Conservation (phyloP, 176 grass and related monocot genomes). For the Pontederia crassipes region DNA sequence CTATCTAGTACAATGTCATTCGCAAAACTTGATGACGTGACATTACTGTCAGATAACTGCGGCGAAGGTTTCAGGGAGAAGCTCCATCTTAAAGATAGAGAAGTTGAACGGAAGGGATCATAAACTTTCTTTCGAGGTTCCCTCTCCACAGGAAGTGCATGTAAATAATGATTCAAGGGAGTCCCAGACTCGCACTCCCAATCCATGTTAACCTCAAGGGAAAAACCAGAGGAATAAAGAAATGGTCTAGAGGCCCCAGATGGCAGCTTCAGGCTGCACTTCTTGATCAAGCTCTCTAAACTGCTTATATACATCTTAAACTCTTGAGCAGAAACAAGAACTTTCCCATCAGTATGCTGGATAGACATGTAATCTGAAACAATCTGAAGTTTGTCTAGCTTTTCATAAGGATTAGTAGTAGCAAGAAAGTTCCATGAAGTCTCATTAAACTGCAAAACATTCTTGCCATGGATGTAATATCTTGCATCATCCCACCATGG, state of each 20-base stretch:
- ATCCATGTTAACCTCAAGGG: slow-evolving; percentile 82
- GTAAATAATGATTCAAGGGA: slow-evolving; percentile 93
- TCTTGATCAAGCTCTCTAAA: slow-evolving; percentile 83
- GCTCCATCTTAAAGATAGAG: slow-evolving; percentile 93
- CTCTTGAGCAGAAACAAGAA: slow-evolving; percentile 79
- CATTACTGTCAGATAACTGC: slow-evolving; percentile 32
- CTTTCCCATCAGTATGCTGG: slow-evolving; percentile 86
- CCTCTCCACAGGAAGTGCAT: slow-evolving; percentile 78
- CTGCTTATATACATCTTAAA: slow-evolving; percentile 96
- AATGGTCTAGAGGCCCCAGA: slow-evolving; percentile 54
- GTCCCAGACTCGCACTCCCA: slow-evolving; percentile 96
- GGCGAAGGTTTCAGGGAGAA: slow-evolving; percentile 78
- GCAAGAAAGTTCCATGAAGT: slow-evolving; percentile 86
- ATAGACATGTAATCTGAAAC: slow-evolving; percentile 92
- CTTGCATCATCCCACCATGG: slow-evolving; percentile 99
- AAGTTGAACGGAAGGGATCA: slow-evolving; percentile 96
- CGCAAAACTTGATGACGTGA: slow-evolving; percentile 43
- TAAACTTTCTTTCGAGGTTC: slow-evolving; percentile 78
- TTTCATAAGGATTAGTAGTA: slow-evolving; percentile 91
- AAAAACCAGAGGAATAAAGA: slow-evolving; percentile 77
- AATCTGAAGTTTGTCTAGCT: slow-evolving; percentile 87
- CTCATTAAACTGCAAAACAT: slow-evolving; percentile 66
- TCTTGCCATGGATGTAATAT: slow-evolving; percentile 97
- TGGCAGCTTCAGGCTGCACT: slow-evolving; percentile 73
- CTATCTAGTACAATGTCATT: slow-evolving; percentile 35